Base-by-base conservation (phyloP, 2,329 filamentous ascomycete species). In the Claviceps spartinae region DNA sequence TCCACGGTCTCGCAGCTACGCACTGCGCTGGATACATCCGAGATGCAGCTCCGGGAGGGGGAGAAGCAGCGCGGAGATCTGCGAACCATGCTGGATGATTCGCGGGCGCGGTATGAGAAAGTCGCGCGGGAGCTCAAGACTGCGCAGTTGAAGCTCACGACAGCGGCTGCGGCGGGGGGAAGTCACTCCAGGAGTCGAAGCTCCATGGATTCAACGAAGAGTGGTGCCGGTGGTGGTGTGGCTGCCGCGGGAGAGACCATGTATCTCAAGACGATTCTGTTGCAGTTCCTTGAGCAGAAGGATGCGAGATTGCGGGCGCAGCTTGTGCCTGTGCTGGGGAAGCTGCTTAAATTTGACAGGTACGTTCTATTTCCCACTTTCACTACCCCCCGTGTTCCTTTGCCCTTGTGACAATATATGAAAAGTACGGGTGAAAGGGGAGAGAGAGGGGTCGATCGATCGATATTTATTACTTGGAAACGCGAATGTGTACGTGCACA, bases 11-110 rank as follows among this genome's bases (percentile, higher is more conserved):
- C 80, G 6, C 83, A 87, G 58, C 74, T 98, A 36, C 82, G 86
- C 1, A 78, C 87, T 54, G 83, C 89, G 0, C 74, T 98, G 1
- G 90, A 97, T 59, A 86, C 88, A 47, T 91, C 86, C 38, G 93
- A 98, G 68, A 82, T 79, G 63, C 87, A 95, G 66, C 81, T 86
- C 0, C 78, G 82, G 34, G 86, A 93, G n/a, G 74, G 86, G 5
- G 90, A 96, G 66, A 87, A 82, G 68, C 87, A 95, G 62, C 86
- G 84, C 57, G 71, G 74, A 0, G 89, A 95, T 54, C 70, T 95
- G 49, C 79, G 86, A 46, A 79, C 81, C 43, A 75, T 85, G 36
- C 76, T 94, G 2, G 88, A 95, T 59, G 90, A 96, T 58, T 80
- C 82, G 30, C 83, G 85, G 57, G 73, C 76, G 52, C 79, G 86